phyloP scores from a whole-genome alignment of 2,329 filamentous ascomycete species.

The Colletotrichum sp. region DNA sequence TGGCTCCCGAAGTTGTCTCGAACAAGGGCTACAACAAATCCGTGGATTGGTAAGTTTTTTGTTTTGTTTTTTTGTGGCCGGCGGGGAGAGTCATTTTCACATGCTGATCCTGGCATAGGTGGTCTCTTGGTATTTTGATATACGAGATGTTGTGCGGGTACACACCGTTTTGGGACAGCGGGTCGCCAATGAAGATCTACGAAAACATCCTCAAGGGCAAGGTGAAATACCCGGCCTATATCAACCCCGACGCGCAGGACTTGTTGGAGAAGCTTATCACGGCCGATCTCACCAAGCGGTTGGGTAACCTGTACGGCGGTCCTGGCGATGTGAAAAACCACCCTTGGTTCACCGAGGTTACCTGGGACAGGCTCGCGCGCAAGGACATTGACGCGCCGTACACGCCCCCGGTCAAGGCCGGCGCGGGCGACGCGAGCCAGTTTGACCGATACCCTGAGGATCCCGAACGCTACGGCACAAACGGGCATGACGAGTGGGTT shows the following conservation, averaged over 20 bases:
- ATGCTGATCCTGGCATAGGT: constrained; percentile 61
- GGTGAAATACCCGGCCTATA: constrained; percentile 96
- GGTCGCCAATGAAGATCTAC: constrained; percentile 98
- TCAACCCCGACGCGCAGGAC: constrained; percentile 93
- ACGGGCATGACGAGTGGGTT: constrained; percentile 85
- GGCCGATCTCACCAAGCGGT: constrained; percentile 88
- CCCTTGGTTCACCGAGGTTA: constrained; percentile 96
- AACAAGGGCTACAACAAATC: constrained; percentile 99
- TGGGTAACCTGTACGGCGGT: constrained; percentile 93
- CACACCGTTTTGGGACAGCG: constrained; percentile 98
- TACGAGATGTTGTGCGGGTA: constrained; percentile 99
- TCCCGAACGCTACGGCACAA: constrained; percentile 85
- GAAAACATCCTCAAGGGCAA: constrained; percentile 97
- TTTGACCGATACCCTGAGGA: constrained; percentile 99
- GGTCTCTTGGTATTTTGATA: constrained; percentile 97
- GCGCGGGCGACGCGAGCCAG: constrained; percentile 92
- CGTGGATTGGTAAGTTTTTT: constrained; percentile 83
- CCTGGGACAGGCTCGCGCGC: constrained; percentile 91
- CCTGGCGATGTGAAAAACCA: constrained; percentile 94
- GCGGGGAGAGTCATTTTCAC: not conserved
- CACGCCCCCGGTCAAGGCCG: constrained; percentile 92
- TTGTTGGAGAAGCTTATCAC: constrained; percentile 93
- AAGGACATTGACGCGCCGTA: constrained; percentile 99
- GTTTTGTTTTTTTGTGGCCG: not conserved
- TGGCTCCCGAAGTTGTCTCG: constrained; percentile 97